Evolutionary conservation across 2,329 filamentous ascomycete species (phyloP), one percentile per base, ranked within the genome.

Genomic region (Neonectria faginata): DNA sequence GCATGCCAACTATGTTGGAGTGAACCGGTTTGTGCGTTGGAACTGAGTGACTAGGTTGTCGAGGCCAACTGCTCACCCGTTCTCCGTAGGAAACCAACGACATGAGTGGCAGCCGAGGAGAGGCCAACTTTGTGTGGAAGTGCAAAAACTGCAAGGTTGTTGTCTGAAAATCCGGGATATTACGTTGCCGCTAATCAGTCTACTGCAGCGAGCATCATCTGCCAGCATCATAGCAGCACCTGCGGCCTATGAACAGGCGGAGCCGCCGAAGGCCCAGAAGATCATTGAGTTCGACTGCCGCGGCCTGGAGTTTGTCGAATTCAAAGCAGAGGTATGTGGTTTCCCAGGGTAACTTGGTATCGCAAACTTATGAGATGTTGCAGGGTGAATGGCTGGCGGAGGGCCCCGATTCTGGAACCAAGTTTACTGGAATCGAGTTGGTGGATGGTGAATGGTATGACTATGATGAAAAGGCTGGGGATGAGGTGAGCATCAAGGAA

Each of bases 81-180:
- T 42, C n/a, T 18, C 9, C n/a, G 10, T 57, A 97, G 93, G 95
- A 98, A 77, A 86, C 85, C 75, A 94, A 97, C 76, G 94, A 97
- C 69, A 89, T 97, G 79, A 96, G 93, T 68, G 94, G 94, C 39
- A 97, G 94, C 79, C 88, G 93, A 75, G 96, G 96, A 69, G 94
- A 98, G 80, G 96, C 96, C 66, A 98, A 98, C 80, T 99, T 99
- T 80, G 96, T 99, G n/a, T 99, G 96, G 95, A 94, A 90, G 79
- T 99, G 96, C 86, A 97, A 97, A 81, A 95, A 96, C 77, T 99
- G 96, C 89, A 97, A 96, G 88, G 94, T 96, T 71, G 31, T 12
- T 11, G 10, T 5, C 5, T 1, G 31, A 6, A 7, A 6, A 1
- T 22, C 25, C 18, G 8, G 56, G 56, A 9, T 1, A 42, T 20